Conservation (phyloP, 768 basidiomycete species). For the Tricholoma furcatifolium region DNA sequence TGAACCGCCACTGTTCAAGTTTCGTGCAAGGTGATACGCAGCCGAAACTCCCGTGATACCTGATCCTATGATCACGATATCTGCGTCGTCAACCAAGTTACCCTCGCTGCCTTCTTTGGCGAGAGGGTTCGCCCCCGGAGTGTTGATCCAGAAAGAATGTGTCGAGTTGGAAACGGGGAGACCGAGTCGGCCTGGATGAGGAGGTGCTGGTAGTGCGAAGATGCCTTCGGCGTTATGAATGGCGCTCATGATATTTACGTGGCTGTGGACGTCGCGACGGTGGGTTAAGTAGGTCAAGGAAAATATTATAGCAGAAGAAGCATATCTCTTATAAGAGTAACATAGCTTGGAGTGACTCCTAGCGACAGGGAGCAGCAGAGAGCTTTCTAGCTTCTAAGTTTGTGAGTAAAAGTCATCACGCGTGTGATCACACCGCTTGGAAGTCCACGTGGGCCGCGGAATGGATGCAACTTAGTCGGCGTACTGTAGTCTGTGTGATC, state of each 20-base stretch:
- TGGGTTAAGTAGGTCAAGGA: too few species aligned
- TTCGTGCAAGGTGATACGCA: slow-evolving; percentile 67
- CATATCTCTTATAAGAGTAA: too few species aligned
- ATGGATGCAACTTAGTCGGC: too few species aligned
- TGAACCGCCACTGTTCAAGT: slow-evolving; percentile 16
- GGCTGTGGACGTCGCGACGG: too few species aligned
- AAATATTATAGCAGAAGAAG: too few species aligned
- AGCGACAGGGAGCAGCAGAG: too few species aligned
- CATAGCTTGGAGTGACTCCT: too few species aligned
- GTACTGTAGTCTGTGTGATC: too few species aligned
- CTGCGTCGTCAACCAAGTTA: slow-evolving; percentile 54
- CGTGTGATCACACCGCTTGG: too few species aligned
- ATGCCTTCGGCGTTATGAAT: slow-evolving; percentile 3
- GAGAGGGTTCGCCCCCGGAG: slow-evolving; percentile 62
- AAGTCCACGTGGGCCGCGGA: too few species aligned
- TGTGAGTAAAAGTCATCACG: too few species aligned
- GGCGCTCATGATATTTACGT: background rate
- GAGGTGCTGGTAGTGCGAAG: slow-evolving; percentile 6
- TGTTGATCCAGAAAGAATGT: slow-evolving; percentile 70
- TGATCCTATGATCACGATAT: slow-evolving; percentile 77
- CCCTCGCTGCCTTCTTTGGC: slow-evolving; percentile 67
- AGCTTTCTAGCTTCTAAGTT: too few species aligned
- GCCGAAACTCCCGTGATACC: slow-evolving; percentile 77
- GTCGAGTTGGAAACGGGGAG: slow-evolving; percentile 66
- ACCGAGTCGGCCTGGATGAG: background rate